These are phyloP conservation scores for Clitopilus passeckerianus DNA, from an alignment of 768 basidiomycete species.

Conservation along the genomic window DNA sequence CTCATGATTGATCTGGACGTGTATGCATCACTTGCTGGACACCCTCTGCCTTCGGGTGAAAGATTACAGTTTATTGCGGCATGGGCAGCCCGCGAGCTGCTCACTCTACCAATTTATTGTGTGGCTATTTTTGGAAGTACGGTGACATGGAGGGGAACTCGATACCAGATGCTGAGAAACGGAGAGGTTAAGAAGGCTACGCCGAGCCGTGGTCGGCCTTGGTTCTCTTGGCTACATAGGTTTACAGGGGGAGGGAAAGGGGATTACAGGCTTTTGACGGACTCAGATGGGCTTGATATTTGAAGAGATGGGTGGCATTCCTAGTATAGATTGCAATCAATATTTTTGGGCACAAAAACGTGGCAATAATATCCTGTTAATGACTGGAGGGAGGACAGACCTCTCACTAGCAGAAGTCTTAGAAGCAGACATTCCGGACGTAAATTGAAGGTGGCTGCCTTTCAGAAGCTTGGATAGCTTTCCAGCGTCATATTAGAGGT, in stretches of 20 bases:
- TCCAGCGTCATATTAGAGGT: too few relatives aligned
- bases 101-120: slow-evolving; percentile 87
- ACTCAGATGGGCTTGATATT: background rate
- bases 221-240: slow-evolving; percentile 23
- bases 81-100: slow-evolving; percentile 74
- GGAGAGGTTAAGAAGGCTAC: slow-evolving; percentile 54
- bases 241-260: slow-evolving; percentile 6
- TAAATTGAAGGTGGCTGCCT: too few relatives aligned
- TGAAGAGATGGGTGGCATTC: background rate
- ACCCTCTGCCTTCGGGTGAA: slow-evolving; percentile 45
- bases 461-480: too few relatives aligned
- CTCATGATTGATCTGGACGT: slow-evolving; percentile 79
- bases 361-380: too few relatives aligned
- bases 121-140: slow-evolving; percentile 77
- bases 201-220: slow-evolving; percentile 11
- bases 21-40: slow-evolving; percentile 68
- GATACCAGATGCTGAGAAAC: slow-evolving; percentile 68
- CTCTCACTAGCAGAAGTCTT: too few relatives aligned
- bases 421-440: too few relatives aligned
- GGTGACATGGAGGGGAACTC: slow-evolving; percentile 84
- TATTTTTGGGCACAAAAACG: background rate
- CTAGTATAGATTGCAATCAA: background rate
- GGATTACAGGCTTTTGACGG: background rate
- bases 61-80: slow-evolving; percentile 63
- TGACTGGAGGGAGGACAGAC: too few relatives aligned